Base-by-base conservation (phyloP, 179 eudicot species). In the Nepenthes alata region DNA sequence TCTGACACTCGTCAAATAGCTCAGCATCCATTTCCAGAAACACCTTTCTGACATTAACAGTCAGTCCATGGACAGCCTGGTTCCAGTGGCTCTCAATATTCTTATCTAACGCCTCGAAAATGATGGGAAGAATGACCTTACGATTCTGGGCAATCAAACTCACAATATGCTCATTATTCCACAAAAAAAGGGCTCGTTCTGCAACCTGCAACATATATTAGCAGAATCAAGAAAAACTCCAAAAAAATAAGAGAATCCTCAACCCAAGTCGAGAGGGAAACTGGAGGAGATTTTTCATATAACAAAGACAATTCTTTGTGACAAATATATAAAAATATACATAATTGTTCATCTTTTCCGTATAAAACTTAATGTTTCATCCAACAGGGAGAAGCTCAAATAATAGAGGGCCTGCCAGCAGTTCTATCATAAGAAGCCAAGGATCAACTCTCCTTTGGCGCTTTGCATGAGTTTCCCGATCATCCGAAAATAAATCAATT, bases 121-220 rank as follows among this genome's bases (percentile, higher is more conserved):
- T 81, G 15, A 83, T 78, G 15, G 89, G 89, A 53, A 83, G 75
- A 45, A 83, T 73, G n/a, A 67, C 72, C 13, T 51, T 69, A n/a
- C 85, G 76, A 55, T 83, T 81, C 36, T 81, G 85, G 57, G 89
- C 80, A 37, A 83, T 83, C 70, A 83, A 72, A 57, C 78, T 70
- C 35, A 81, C 77, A 47, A 81, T 76, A 72, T 81, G 83, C 63
- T 83, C 85, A 38, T 81, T 83, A 47, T 81, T 83, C 89, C 89
- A 83, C 65, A 83, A 64, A 54, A 83, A 83, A 6, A 83, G 80
- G n/a, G 88, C 81, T 68, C 83, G 75, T 65, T 83, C 82, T 59
- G 82, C 82, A 66, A 78, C 82, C 82, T 78, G 77, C 74, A 72
- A 59, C 16, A 16, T 34, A 6, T 8, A 34, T 12, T 54, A 9